A percentile compares a stretch with the other conserved stretches of the same genome.
Evolutionary conservation across 176 grass and related monocot species (phyloP).

Genomic region (Alloteropsis semialata): DNA sequence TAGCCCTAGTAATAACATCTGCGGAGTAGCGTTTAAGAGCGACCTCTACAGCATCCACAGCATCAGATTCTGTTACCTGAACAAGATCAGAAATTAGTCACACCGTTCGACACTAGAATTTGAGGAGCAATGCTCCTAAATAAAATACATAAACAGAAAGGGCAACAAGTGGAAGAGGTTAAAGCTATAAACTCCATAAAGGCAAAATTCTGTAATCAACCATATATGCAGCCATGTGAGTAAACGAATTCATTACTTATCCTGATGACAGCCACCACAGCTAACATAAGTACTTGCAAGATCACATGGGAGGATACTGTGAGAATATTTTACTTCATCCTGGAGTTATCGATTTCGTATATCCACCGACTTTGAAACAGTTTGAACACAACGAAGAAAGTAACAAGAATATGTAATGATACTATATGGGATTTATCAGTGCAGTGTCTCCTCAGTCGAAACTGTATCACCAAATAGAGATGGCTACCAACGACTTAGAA

Average conservation of each 20-base stretch:
- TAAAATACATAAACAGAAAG: slow-evolving; percentile 15
- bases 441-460: neutral
- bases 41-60: slow-evolving; percentile 79
- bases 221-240: neutral
- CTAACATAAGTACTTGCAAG: slow-evolving; percentile 8
- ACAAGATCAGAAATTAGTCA: slow-evolving; percentile 43
- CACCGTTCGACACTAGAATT: slow-evolving; percentile 24
- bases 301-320: neutral
- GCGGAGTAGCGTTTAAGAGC: slow-evolving; percentile 65
- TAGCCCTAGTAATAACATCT: slow-evolving; percentile 88
- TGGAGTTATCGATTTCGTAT: neutral
- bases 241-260: slow-evolving; percentile 7
- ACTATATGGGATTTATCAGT: neutral
- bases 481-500: slow-evolving; percentile 1
- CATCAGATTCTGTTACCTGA: slow-evolving; percentile 99
- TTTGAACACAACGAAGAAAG: slow-evolving; percentile 12
- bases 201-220: neutral
- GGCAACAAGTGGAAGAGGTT: neutral
- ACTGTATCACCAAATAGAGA: neutral
- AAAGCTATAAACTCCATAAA: slow-evolving; percentile 1
- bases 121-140: neutral
- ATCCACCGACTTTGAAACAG: slow-evolving; percentile 3
- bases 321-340: neutral
- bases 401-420: slow-evolving; percentile 12
- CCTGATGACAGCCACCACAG: neutral